A percentile compares a stretch with the other conserved stretches of the same genome.
phyloP scores from a whole-genome alignment of 2,329 filamentous ascomycete species.

The Penicillium griseofulvum region DNA sequence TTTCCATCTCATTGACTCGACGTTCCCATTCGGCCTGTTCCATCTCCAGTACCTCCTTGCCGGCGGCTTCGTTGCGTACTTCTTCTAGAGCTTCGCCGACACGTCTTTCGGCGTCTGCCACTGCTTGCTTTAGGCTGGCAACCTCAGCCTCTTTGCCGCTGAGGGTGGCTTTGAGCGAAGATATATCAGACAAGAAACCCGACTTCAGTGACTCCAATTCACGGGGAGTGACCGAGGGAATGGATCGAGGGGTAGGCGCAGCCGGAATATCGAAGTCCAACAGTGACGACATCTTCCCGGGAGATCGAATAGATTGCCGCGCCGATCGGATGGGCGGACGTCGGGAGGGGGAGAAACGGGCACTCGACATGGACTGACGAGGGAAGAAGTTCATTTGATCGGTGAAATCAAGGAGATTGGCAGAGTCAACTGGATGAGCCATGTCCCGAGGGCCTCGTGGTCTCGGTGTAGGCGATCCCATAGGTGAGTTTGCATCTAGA shows the following conservation, averaged over 20 bases:
- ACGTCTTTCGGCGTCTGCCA: conserved; percentile 86
- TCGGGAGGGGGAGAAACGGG: conserved; percentile 39
- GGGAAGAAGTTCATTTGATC: conserved; percentile 65
- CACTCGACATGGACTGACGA: conserved; percentile 45
- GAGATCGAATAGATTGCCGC: conserved; percentile 36
- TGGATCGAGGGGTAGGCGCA: conserved; percentile 83
- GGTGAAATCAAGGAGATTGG: conserved; percentile 85
- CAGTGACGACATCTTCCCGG: conserved; percentile 60
- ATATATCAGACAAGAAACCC: conserved; percentile 85
- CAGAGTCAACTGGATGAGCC: conserved; percentile 56
- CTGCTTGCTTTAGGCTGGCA: conserved; percentile 77
- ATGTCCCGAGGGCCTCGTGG: conserved; percentile 46
- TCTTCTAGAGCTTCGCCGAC: conserved; percentile 83
- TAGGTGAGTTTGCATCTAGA: conserved; percentile 35
- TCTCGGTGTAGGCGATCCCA: conserved; percentile 50
- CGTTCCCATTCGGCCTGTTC: conserved; percentile 83
- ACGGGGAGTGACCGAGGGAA: conserved; percentile 85
- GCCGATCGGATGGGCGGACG: conserved; percentile 46
- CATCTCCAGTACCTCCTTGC: conserved; percentile 68
- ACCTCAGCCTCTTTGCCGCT: conserved; percentile 93
- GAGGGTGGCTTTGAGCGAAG: conserved; percentile 85
- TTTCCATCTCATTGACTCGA: conserved; percentile 81
- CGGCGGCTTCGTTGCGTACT: conserved; percentile 70
- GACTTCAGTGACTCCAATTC: conserved; percentile 94
- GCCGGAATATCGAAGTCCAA: conserved; percentile 94